Evolutionary conservation across 345 rosid genomes (phyloP).

Genomic region (Syzygium jambos): DNA sequence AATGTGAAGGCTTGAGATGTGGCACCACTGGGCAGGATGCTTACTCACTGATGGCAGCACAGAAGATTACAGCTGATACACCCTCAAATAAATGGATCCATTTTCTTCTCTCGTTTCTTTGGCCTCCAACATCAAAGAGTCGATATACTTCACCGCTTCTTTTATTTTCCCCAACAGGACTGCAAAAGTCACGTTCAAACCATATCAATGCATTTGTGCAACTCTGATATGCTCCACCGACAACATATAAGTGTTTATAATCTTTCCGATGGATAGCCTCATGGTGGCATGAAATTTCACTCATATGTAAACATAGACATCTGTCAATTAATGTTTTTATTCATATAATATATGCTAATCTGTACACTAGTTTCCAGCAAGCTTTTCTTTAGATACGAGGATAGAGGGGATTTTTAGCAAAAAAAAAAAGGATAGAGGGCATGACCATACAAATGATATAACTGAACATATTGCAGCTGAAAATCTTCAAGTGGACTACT

Average conservation of each 20-base stretch:
- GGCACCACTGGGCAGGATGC: neutral
- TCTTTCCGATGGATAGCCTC: neutral
- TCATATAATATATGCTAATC: neutral
- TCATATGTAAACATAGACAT: neutral
- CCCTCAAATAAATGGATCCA: conserved; percentile 99
- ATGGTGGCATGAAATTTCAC: neutral
- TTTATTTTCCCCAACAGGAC: conserved; percentile 94
- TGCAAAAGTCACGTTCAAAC: conserved; percentile 16
- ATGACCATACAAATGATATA: neutral
- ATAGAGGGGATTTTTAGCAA: neutral
- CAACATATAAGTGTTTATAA: neutral
- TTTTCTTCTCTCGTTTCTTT: conserved; percentile 96
- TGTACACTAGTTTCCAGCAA: neutral
- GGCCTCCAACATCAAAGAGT: conserved; percentile 98
- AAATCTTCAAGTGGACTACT: neutral
- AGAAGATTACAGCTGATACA: conserved; percentile 93
- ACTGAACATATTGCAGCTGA: neutral
- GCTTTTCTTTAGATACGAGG: neutral
- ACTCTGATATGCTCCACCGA: neutral
- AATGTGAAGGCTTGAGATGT: neutral
- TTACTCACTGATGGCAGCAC: conserved; percentile 99
- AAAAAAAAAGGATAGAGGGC: neutral
- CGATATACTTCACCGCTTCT: conserved; percentile 98
- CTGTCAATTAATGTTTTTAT: neutral
- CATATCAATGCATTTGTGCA: neutral